A percentile compares a stretch with the other conserved stretches of the same genome.
These are phyloP conservation scores for Diddensiella caesifluorescens DNA, from an alignment of 805 yeast genomes.

Conservation along the genomic window DNA sequence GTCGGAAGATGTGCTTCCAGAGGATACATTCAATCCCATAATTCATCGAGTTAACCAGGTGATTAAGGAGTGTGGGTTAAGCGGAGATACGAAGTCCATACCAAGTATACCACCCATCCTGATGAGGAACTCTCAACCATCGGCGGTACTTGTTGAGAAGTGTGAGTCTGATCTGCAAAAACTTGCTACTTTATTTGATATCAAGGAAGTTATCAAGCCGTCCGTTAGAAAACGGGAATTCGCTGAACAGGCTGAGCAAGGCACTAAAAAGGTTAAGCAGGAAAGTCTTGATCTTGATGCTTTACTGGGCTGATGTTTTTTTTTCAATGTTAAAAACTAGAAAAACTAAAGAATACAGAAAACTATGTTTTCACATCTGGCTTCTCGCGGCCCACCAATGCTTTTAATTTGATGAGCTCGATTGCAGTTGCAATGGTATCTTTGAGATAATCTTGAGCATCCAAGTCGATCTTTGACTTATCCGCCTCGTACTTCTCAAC, in stretches of 20 bases:
- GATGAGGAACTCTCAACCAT: constrained; percentile 20
- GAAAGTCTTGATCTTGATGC: constrained; percentile 20
- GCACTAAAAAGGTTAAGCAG: constrained; percentile 11
- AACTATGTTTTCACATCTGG: constrained; percentile 82
- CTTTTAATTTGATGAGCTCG: constrained; percentile 62
- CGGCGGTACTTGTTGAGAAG: constrained; percentile 17
- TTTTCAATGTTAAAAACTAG: neutral
- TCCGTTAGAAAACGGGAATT: constrained; percentile 8
- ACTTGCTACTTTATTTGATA: constrained; percentile 18
- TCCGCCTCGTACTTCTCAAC: constrained; percentile 77
- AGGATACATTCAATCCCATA: constrained; percentile 29
- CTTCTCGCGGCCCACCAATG: constrained; percentile 69
- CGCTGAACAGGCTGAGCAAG: constrained; percentile 1
- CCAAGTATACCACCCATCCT: constrained; percentile 30
- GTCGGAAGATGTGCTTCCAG: constrained; percentile 28
- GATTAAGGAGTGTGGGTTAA: constrained; percentile 31
- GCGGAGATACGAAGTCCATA: constrained; percentile 29
- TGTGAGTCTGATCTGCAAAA: constrained; percentile 12
- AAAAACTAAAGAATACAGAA: too few relatives aligned
- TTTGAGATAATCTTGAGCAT: constrained; percentile 65
- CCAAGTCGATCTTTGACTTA: constrained; percentile 39
- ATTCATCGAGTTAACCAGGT: constrained; percentile 23
- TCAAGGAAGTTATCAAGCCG: constrained; percentile 15
- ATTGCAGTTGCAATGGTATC: constrained; percentile 60
- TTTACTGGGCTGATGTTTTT: constrained; percentile 15